Conservation (phyloP, 1,284 basidiomycete genomes). For the Baeospora myosura region DNA sequence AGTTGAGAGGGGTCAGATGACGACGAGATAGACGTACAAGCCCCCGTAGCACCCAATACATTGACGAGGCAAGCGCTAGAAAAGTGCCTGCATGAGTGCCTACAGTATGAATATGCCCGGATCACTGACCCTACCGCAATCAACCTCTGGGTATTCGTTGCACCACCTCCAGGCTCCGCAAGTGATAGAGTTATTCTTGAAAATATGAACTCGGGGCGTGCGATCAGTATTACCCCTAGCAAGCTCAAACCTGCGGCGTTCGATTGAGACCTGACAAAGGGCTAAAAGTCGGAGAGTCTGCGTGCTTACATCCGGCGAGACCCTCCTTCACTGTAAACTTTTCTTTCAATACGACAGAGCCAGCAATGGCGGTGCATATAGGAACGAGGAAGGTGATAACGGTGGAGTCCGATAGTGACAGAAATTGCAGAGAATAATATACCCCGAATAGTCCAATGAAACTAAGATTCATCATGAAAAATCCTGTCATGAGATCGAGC, state of each 20-base stretch:
- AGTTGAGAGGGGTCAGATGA: background rate
- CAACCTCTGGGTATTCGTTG: conserved; percentile 37
- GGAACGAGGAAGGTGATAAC: conserved; percentile 75
- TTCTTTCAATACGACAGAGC: conserved; percentile 63
- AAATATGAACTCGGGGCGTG: conserved; percentile 43
- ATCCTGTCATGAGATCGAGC: background rate
- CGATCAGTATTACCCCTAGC: conserved; percentile 57
- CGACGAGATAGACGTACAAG: conserved; percentile 35
- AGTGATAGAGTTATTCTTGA: conserved; percentile 1
- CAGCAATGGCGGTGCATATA: conserved; percentile 61
- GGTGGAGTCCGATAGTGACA: conserved; percentile 69
- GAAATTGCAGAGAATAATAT: conserved; percentile 64
- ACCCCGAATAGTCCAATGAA: conserved; percentile 59
- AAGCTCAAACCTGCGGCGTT: conserved; percentile 39
- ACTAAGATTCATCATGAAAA: conserved; percentile 22
- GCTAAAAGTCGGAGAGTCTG: background rate
- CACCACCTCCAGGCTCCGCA: conserved; percentile 20
- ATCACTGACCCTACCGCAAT: conserved; percentile 41
- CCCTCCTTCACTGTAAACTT: conserved; percentile 51
- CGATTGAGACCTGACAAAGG: background rate
- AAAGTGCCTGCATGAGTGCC: background rate
- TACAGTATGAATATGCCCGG: background rate
- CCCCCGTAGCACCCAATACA: conserved; percentile 53
- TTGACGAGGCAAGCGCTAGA: conserved; percentile 48
- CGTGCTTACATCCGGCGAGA: conserved; percentile 50